Base-by-base conservation (phyloP, 192 early-diverging fungal species). In the Coemansia sp. region DNA sequence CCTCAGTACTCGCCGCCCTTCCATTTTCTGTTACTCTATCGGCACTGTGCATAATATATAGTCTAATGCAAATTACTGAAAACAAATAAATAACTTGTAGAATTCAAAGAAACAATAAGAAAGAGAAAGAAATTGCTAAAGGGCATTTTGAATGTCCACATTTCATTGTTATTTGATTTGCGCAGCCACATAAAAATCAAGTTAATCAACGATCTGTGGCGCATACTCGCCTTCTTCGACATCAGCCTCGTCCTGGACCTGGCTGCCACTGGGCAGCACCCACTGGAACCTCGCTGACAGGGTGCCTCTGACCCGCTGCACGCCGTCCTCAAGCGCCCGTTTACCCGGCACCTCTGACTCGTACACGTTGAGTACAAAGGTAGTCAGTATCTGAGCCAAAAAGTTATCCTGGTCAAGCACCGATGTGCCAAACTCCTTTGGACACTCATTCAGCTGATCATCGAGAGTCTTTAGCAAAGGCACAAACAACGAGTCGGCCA, bases 141-240 rank as follows among this genome's bases (percentile, higher is more conserved):
- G 25, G 1, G 12, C 39, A 0, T 1, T 15, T 15, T 11, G 5
- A 48, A 48, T 21, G 6, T 48, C 5, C 9, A 1, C 46, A 19
- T 5, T 6, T 15, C 15, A 12, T 15, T 15, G 57, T 46, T 46
- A 14, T 23, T 31, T 62, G 1, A 9, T 31, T n/a, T 67, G 51
- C 53, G 53, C 66, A 59, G 55, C 55, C 38, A 59, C 55, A 39
- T 53, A 4, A 59, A 36, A 36, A 57, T 57, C 29, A 37, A 44
- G 8, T 19, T 48, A 21, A 45, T 89, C 85, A 2, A 91, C 88
- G 19, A 91, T 78, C n/a, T 87, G 84, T 4, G 90, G 90, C 5
- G 90, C 91, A 72, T 88, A 88, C 71, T 90, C 89, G 45, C 88
- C 89, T 32, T 87, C 86, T 45, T 90, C 91, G 0, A 57, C 68